Percentiles rank a stretch among this genome's conserved stretches.
Evolutionary conservation across 495 filamentous ascomycete genomes (phyloP).

Genomic region (Penicillium antarcticum): DNA sequence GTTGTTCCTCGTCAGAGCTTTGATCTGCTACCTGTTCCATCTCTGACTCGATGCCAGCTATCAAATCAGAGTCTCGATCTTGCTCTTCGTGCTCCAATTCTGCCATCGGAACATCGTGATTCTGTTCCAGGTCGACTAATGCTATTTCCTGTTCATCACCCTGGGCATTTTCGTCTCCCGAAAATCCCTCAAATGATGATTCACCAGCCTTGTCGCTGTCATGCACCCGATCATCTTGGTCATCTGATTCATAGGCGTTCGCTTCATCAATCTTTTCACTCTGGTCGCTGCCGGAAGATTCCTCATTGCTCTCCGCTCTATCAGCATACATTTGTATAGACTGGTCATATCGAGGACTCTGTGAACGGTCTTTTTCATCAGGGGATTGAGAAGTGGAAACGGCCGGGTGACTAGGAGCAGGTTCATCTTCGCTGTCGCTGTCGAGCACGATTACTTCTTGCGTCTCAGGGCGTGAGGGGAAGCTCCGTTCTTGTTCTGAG

Average conservation of each 20-base stretch:
- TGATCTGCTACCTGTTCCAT: background rate
- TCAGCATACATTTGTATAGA: background rate
- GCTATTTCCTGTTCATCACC: background rate
- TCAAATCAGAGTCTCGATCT: background rate
- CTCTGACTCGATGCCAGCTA: background rate
- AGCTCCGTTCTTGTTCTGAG: background rate
- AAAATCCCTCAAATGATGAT: conserved; percentile 11
- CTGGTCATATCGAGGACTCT: background rate
- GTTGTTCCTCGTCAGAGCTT: background rate
- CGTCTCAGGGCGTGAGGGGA: conserved; percentile 4
- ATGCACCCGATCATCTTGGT: conserved; percentile 8
- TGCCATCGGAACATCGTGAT: background rate
- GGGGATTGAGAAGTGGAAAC: background rate
- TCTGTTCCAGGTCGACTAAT: background rate
- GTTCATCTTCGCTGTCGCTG: conserved; percentile 43
- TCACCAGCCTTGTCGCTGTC: conserved; percentile 20
- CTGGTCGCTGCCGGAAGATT: conserved; percentile 5
- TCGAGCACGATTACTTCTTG: conserved; percentile 41
- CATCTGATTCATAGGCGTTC: conserved; percentile 1
- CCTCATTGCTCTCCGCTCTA: conserved; percentile 1
- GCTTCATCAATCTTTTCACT: conserved; percentile 1
- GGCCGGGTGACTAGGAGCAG: conserved; percentile 9
- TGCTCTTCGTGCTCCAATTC: background rate
- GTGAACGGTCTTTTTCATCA: background rate
- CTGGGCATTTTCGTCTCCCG: conserved; percentile 1